A percentile compares a stretch with the other conserved stretches of the same genome.
Evolutionary conservation across 345 rosid genomes (phyloP).

Genomic region (Gossypium mustelinum): DNA sequence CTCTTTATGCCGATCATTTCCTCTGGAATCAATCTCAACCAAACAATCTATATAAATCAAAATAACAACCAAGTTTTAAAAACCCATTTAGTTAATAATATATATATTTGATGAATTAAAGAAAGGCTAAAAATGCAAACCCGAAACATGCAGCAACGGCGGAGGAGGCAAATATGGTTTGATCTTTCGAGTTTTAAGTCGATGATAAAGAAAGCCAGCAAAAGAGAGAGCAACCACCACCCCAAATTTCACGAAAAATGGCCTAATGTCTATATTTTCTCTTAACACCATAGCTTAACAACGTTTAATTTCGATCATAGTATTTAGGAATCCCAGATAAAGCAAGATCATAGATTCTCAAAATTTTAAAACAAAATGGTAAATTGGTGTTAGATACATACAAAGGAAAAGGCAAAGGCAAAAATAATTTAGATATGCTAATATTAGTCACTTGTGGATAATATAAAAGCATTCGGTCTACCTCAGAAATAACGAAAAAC

Average conservation of each 20-base stretch:
- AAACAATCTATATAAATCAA: constrained; percentile 29
- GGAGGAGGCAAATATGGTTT: constrained; percentile 37
- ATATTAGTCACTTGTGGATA: background rate
- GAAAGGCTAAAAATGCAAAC: constrained; percentile 20
- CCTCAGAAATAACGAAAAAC: constrained; percentile 12
- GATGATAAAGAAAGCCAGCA: constrained; percentile 66
- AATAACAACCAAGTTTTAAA: background rate
- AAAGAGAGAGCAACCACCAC: constrained; percentile 64
- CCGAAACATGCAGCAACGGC: constrained; percentile 25
- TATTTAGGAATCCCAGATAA: background rate
- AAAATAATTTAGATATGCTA: background rate
- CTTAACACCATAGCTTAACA: constrained; percentile 22
- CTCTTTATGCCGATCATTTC: constrained; percentile 12
- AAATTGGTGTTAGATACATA: background rate
- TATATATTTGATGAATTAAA: background rate
- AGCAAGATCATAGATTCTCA: constrained; percentile 17
- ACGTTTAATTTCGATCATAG: background rate
- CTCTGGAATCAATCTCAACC: constrained; percentile 18
- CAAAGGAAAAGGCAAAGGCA: too few relatives aligned
- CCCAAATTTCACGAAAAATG: constrained; percentile 58
- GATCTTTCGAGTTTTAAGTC: constrained; percentile 34
- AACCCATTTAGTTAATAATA: background rate
- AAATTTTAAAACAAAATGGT: background rate
- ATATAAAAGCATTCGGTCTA: background rate
- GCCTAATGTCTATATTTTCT: constrained; percentile 48